phyloP scores from a whole-genome alignment of 139 green algal species.

The Coccomyxa sp. region DNA sequence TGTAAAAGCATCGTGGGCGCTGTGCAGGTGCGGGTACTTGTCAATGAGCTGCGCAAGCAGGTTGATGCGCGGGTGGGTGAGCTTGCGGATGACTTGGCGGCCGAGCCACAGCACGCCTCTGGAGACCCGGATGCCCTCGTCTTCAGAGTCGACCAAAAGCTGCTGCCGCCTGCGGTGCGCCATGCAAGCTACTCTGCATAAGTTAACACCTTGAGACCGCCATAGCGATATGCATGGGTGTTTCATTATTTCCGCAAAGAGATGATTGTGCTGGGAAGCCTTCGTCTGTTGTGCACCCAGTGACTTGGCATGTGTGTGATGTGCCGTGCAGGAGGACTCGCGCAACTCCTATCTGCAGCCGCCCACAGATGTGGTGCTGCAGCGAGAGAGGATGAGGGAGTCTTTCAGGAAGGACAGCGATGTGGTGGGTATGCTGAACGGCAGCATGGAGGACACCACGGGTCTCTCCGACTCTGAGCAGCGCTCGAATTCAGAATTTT shows the following conservation, averaged over 20 bases:
- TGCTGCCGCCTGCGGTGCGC: background rate
- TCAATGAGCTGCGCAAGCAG: conserved; percentile 30
- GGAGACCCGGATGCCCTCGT: background rate
- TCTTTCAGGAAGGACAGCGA: background rate
- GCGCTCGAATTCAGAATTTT: no score
- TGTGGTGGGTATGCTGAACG: no score
- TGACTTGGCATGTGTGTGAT: background rate
- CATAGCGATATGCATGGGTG: background rate
- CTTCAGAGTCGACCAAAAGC: background rate
- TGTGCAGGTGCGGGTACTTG: conserved; percentile 18
- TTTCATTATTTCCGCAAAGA: background rate
- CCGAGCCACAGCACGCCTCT: background rate
- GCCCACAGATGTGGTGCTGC: background rate
- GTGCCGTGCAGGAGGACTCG: background rate
- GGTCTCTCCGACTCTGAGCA: no score
- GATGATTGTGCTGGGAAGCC: background rate
- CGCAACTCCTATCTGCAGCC: background rate
- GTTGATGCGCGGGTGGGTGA: conserved; percentile 12
- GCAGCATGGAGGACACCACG: no score
- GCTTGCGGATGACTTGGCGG: conserved; percentile 1
- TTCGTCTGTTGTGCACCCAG: background rate
- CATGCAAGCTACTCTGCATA: background rate
- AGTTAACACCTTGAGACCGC: background rate
- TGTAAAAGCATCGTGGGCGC: background rate
- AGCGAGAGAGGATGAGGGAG: background rate